These are phyloP conservation scores for Ophiostoma piceae DNA, from an alignment of 2,329 filamentous ascomycete species.

Conservation along the genomic window DNA sequence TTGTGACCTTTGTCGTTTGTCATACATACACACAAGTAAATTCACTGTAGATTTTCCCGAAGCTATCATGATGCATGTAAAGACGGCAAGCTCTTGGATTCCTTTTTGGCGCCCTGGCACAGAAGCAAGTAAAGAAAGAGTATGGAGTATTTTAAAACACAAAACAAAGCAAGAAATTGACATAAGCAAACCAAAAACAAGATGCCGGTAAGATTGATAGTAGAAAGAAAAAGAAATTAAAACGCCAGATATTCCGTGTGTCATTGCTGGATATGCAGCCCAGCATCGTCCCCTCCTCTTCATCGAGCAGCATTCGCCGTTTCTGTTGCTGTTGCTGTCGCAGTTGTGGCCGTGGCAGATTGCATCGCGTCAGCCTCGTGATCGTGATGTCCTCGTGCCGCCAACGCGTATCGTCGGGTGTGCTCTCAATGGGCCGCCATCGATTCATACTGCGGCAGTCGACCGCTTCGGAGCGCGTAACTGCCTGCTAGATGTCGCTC, in stretches of 20 bases:
- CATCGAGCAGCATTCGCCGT: neutral
- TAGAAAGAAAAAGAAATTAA: neutral
- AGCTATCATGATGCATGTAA: too few species aligned
- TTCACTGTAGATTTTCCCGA: too few species aligned
- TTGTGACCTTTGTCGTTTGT: neutral
- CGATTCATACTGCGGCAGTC: neutral
- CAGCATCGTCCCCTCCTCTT: neutral
- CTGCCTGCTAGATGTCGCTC: neutral
- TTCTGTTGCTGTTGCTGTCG: too few species aligned
- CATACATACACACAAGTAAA: too few species aligned
- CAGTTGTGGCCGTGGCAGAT: too few species aligned
- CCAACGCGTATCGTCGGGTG: neutral
- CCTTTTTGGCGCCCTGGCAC: slow-evolving; percentile 22
- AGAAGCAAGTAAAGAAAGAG: slow-evolving; percentile 10
- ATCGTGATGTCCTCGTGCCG: neutral
- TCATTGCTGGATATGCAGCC: neutral
- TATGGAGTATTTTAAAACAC: neutral
- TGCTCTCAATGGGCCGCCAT: slow-evolving; percentile 4
- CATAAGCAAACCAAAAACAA: neutral
- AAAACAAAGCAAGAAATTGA: neutral
- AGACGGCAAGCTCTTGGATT: neutral
- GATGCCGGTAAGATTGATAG: slow-evolving; percentile 7
- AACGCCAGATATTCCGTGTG: slow-evolving; percentile 1
- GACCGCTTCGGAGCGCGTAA: neutral
- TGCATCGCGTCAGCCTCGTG: too few species aligned